These are phyloP conservation scores for Helotiales sp. DNA, from an alignment of 2,329 filamentous ascomycete species.

Conservation along the genomic window DNA sequence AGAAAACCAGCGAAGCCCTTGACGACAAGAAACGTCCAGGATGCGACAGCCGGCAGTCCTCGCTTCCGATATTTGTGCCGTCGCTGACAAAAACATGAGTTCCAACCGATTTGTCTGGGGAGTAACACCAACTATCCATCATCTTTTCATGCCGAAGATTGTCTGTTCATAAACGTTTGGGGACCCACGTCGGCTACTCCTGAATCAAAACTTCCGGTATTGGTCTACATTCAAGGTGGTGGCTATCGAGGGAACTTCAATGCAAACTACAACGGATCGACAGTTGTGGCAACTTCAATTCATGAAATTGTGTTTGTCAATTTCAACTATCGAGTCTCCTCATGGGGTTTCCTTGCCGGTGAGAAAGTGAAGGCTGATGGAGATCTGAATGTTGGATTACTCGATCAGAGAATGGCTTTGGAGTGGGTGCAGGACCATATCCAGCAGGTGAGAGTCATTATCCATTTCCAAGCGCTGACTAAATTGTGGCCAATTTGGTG, in stretches of 20 bases:
- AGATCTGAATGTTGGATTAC: slow-evolving; percentile 64
- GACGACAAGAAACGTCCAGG: slow-evolving; percentile 23
- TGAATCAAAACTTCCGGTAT: slow-evolving; percentile 55
- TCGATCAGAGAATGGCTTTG: slow-evolving; percentile 66
- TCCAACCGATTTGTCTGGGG: slow-evolving; percentile 52
- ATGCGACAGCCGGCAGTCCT: slow-evolving; percentile 31
- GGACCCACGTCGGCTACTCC: slow-evolving; percentile 47
- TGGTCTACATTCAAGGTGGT: slow-evolving; percentile 57
- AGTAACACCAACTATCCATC: slow-evolving; percentile 37
- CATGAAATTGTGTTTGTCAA: slow-evolving; percentile 59
- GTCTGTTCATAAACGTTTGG: slow-evolving; percentile 54
- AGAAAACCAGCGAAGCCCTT: slow-evolving; percentile 56
- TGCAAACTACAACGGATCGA: slow-evolving; percentile 56
- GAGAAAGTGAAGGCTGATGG: slow-evolving; percentile 59
- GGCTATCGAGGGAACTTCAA: slow-evolving; percentile 56
- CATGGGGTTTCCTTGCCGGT: slow-evolving; percentile 66
- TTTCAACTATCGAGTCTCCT: slow-evolving; percentile 67
- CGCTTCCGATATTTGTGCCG: neutral
- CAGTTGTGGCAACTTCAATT: slow-evolving; percentile 55
- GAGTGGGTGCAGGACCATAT: slow-evolving; percentile 68
- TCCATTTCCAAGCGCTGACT: neutral
- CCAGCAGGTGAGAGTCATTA: slow-evolving; percentile 31
- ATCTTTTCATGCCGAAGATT: slow-evolving; percentile 48
- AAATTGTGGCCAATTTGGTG: slow-evolving; percentile 47
- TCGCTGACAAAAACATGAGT: slow-evolving; percentile 36